Base-by-base conservation (phyloP, 805 yeast species). In the Schwanniomyces polymorphus region DNA sequence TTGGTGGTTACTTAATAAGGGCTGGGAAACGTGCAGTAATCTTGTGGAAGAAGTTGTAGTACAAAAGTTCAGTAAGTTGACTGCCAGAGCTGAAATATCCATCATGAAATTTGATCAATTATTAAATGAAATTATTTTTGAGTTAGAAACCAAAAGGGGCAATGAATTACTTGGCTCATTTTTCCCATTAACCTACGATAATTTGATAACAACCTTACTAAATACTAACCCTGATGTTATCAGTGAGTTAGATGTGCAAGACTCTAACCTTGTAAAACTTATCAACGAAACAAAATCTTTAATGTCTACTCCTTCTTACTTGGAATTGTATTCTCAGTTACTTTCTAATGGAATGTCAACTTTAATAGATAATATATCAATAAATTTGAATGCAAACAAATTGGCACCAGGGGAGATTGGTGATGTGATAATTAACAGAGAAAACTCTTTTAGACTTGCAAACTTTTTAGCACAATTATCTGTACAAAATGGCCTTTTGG, bases 1-100 rank as follows among this genome's bases (percentile, higher is more conserved):
- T 50, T 92, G 97, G 97, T 92, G 97, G 97, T 65, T 92, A 40
- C 72, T 92, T 43, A 91, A 92, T 64, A 81, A 84, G 53, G 98
- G 98, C 0, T 90, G 94, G 91, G 57, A 75, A 18, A 69, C 74
- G 28, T 68, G 88, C 29, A 74, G 80, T 18, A 67, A 73, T 26
- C 65, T 75, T 17, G 80, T 89, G 26, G 81, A 82, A 56, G 60
- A 64, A 1, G 69, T 79, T 4, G 91, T 92, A 3, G 74, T 71
- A 27, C 74, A 72, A 27, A 83, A 82, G 21, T 89, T 90, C 61
- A 78, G 72, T 9, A 75, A 74, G 9, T 69, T 88, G 26, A 84
- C 82, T 51, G 95, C 96, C 28, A 78, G 91, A 52, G 81, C 87
- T 16, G 91, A 85, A 58, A 64, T 92, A 43, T 67, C 85, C 1